Evolutionary conservation across 2,329 filamentous ascomycete species (phyloP).

Genomic region (Thielaviopsis euricoi): DNA sequence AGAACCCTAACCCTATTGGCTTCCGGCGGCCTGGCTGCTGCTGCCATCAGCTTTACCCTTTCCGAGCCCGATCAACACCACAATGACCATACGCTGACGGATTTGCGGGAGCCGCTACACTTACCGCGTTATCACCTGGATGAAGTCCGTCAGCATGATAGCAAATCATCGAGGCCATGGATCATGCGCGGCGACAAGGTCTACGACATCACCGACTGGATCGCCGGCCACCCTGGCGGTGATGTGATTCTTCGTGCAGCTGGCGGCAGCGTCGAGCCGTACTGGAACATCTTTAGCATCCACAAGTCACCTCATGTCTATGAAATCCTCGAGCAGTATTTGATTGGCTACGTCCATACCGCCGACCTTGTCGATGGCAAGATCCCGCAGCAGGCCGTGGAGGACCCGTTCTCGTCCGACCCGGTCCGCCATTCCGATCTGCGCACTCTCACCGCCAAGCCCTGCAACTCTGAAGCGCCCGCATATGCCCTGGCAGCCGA

Average conservation of each 20-base stretch:
- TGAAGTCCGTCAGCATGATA: constrained; percentile 36
- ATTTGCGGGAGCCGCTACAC: constrained; percentile 21
- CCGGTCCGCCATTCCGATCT: constrained; percentile 34
- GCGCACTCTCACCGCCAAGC: constrained; percentile 34
- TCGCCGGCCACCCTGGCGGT: constrained; percentile 47
- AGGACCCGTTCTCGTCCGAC: constrained; percentile 43
- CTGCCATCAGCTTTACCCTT: constrained; percentile 2
- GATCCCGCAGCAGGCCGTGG: constrained; percentile 35
- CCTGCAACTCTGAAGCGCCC: constrained; percentile 46
- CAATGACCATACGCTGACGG: background rate
- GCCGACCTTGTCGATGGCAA: constrained; percentile 41
- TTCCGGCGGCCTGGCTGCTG: constrained; percentile 7
- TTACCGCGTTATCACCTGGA: constrained; percentile 33
- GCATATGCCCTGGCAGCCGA: constrained; percentile 26
- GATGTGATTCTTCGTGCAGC: constrained; percentile 51
- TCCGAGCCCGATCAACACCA: constrained; percentile 5
- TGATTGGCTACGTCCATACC: constrained; percentile 43
- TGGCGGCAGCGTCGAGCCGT: constrained; percentile 47
- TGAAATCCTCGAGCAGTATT: constrained; percentile 47
- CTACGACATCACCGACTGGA: constrained; percentile 56
- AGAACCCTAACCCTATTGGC: constrained; percentile 12
- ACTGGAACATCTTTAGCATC: constrained; percentile 55
- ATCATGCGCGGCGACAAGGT: constrained; percentile 47
- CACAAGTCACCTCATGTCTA: constrained; percentile 49
- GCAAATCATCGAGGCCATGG: constrained; percentile 39